Evolutionary conservation across 2,329 filamentous ascomycete species (phyloP).

Genomic region (Amesomyces nigricolor): DNA sequence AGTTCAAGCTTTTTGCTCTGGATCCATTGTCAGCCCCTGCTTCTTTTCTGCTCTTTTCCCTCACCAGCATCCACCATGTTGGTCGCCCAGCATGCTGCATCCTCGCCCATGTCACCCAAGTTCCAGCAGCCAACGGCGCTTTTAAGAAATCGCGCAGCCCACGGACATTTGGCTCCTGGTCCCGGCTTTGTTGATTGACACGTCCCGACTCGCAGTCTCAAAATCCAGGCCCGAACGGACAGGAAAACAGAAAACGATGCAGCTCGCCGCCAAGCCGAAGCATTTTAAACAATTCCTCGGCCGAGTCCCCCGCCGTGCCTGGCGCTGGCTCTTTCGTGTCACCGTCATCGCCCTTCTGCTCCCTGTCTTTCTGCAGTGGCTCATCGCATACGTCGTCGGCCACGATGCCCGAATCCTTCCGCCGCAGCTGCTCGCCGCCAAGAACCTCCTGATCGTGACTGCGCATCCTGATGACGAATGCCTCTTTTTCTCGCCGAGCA

Average conservation of each 20-base stretch:
- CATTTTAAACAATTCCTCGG: constrained; percentile 13
- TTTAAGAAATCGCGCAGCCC: no score
- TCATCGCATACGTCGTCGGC: constrained; percentile 34
- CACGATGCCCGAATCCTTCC: constrained; percentile 35
- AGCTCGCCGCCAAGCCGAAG: constrained; percentile 10
- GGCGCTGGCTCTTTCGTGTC: constrained; percentile 21
- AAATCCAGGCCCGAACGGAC: background rate
- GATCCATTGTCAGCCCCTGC: no score
- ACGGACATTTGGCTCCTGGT: no score
- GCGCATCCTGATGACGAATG: constrained; percentile 39
- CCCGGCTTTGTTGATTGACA: background rate
- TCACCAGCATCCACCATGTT: no score
- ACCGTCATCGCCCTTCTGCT: constrained; percentile 18
- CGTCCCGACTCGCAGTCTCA: background rate
- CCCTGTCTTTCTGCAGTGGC: constrained; percentile 33
- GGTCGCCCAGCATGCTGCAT: no score
- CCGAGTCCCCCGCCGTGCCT: constrained; percentile 21
- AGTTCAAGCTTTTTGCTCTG: no score
- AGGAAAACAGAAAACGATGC: constrained; percentile 1
- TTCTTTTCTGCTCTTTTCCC: no score
- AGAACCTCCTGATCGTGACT: constrained; percentile 35
- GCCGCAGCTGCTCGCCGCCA: constrained; percentile 30
- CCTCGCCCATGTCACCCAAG: no score
- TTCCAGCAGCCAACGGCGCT: no score
- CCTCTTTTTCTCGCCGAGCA: constrained; percentile 31